Evolutionary conservation across 768 basidiomycete species (phyloP), one percentile per base, ranked within the genome.

Genomic region (Suillus cothurnatus): DNA sequence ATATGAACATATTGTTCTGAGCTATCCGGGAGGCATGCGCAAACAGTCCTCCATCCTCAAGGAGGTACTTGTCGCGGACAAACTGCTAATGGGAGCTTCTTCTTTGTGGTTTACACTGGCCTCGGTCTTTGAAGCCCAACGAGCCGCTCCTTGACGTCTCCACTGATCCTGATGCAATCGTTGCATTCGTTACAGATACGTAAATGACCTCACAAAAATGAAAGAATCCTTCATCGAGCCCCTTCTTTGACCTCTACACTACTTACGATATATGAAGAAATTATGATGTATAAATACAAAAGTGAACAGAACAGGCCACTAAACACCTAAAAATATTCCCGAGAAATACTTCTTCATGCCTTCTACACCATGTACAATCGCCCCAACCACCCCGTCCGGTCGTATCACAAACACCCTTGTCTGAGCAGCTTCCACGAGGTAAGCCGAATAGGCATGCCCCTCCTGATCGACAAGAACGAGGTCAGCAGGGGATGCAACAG

Each of bases 221-320:
- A 95, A 94, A 80, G 93, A 95, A 68, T 95, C 92, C 0, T 97
- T 97, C 71, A 93, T 95, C 71, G 90, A 92, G 67, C 90, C 93
- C 11, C 85, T 97, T 39, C 85, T 98, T n/a, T n/a, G n/a, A n/a
- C n/a, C 39, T 39, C 39, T 39, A 17, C 39, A 7, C 17, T 41
- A 17, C 19, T 19, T 41, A 2, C 0, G 8, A 11, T 5, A 47
- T 47, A 47, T 4, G 11, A n/a, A 23, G n/a, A n/a, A n/a, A 6
- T 45, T 11, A 12, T 4, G 45, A n/a, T 45, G 21, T 45, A 45
- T 9, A 9, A n/a, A 6, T 11, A n/a, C 21, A 21, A n/a, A n/a
- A 21, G 43, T 17, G 15, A 43, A 43, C 3, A 43, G 7, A n/a
- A 11, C 45, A 47, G n/a, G 5, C 21, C 47, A 15, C 23, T 50